Conservation (phyloP, 2,329 filamentous ascomycete species). For the Capronia epimyces region DNA sequence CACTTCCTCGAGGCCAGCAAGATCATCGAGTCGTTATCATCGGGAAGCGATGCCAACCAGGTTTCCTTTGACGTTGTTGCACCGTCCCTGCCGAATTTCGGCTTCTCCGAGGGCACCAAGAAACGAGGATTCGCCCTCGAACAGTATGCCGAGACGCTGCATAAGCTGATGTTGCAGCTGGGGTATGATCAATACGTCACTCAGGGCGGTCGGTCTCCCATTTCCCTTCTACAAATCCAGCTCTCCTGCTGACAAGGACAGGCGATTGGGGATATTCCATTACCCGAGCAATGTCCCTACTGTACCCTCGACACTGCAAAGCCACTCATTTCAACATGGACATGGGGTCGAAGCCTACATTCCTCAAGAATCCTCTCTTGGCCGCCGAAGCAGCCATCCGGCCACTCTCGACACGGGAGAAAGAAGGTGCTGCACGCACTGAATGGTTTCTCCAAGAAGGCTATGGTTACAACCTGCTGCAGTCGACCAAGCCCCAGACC, state of each 20-base stretch:
- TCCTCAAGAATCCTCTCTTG: constrained; percentile 51
- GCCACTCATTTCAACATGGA: constrained; percentile 61
- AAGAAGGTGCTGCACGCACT: constrained; percentile 47
- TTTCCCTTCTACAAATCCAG: constrained; percentile 74
- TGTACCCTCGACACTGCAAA: constrained; percentile 54
- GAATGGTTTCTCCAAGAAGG: constrained; percentile 53
- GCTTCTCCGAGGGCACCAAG: constrained; percentile 47
- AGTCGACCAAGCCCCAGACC: constrained; percentile 67
- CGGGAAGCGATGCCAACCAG: too few relatives aligned
- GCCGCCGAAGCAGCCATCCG: constrained; percentile 52
- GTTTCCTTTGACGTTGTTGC: constrained; percentile 52
- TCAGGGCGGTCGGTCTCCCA: too few relatives aligned
- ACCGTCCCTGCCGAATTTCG: constrained; percentile 53
- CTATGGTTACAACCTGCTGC: constrained; percentile 53
- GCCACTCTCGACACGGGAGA: constrained; percentile 51
- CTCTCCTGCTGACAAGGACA: too few relatives aligned
- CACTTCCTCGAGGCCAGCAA: constrained; percentile 28
- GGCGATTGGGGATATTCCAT: constrained; percentile 65
- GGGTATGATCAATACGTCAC: constrained; percentile 58
- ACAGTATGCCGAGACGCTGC: constrained; percentile 60
- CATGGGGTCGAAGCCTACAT: constrained; percentile 44
- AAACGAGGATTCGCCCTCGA: constrained; percentile 54
- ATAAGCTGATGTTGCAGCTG: constrained; percentile 64
- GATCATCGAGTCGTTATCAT: constrained; percentile 40
- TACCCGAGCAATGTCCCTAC: constrained; percentile 55